Base-by-base conservation (phyloP, 1,139 yeast species). In the Suzukiozyma palmioleophila region DNA sequence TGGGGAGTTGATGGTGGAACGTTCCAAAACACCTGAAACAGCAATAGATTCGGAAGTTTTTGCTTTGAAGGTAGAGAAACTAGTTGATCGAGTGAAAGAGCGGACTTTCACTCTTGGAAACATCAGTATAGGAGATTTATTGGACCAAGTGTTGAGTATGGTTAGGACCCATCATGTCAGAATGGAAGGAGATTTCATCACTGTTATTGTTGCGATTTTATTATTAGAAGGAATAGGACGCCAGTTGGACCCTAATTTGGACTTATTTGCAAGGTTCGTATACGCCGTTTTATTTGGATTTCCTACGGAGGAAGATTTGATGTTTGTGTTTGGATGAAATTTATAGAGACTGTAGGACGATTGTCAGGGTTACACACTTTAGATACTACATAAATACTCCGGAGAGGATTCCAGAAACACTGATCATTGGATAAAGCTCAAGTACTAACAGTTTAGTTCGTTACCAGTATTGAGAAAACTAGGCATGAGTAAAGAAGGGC, bases 131-230 rank as follows among this genome's bases (percentile, higher is more conserved):
- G 97, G 97, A 3, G 97, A 90, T 56, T 69, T 94, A 44, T 68
- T 92, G 43, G 94, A 89, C 50, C 85, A 81, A 54, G 92, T 92
- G 69, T 71, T 92, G 44, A 70, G 81, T 1, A 89, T 92, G 97
- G 97, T 94, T 13, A 73, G 97, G 43, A 69, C 72, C 13, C 98
- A 92, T 58, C 99, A 94, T 59, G 98, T 92, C 15, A 75, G 97
- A 56, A 86, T 94, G 96, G 99, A 92, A 55, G 95, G 96, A 7
- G 98, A 92, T 59, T 92, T 92, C 55, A 83, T 92, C 35, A 88
- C 96, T 21, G 96, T 94, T 22, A 85, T 92, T 13, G 89, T 92
- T 31, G 96, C 97, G 1, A 89, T 92, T 28, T 64, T 92, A 39
- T 69, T 92, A 43, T 64, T 92, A 42, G 98, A 92, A 62, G 98